A percentile compares a stretch with the other conserved stretches of the same genome.
Conservation (phyloP, 2,329 filamentous ascomycete genomes). For the Cladosporium austrohemisphaericum region DNA sequence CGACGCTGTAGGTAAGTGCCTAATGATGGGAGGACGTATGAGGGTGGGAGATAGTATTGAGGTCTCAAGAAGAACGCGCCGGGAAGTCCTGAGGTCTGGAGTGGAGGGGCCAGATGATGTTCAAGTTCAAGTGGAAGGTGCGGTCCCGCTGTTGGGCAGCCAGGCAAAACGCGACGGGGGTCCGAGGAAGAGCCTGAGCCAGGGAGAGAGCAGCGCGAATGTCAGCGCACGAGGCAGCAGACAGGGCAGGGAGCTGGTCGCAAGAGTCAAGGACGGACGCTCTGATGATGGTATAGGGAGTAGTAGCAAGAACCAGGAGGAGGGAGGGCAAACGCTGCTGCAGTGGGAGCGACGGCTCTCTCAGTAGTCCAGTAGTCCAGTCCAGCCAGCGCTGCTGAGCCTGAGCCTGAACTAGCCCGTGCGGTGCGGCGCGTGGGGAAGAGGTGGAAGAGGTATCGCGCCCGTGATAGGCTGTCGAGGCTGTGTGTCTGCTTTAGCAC, state of each 20-base stretch:
- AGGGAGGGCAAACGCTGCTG: conserved; percentile 1
- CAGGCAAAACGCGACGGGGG: conserved; percentile 11
- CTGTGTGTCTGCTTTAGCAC: no score
- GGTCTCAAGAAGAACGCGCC: neutral
- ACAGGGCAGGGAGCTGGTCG: neutral
- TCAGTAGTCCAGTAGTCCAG: neutral
- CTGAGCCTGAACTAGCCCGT: conserved; percentile 8
- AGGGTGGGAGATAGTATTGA: neutral
- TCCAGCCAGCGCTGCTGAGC: conserved; percentile 6
- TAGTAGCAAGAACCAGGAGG: conserved; percentile 2
- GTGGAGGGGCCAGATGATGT: neutral
- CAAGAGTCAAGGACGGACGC: neutral
- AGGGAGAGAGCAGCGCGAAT: neutral
- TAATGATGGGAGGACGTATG: neutral
- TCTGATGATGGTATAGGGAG: neutral
- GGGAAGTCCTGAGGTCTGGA: neutral
- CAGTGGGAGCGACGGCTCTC: conserved; percentile 1
- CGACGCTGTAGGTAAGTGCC: neutral
- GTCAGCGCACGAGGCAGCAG: neutral
- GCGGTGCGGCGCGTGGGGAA: conserved; percentile 3
- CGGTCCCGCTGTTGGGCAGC: conserved; percentile 15
- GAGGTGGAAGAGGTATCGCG: no score
- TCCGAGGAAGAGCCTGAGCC: conserved; percentile 8
- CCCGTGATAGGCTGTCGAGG: no score
- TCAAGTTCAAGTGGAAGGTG: neutral